Percentiles rank a stretch among this genome's conserved stretches.
Evolutionary conservation across 192 early-diverging fungal species (phyloP).

Genomic region (Coemansia umbellata): DNA sequence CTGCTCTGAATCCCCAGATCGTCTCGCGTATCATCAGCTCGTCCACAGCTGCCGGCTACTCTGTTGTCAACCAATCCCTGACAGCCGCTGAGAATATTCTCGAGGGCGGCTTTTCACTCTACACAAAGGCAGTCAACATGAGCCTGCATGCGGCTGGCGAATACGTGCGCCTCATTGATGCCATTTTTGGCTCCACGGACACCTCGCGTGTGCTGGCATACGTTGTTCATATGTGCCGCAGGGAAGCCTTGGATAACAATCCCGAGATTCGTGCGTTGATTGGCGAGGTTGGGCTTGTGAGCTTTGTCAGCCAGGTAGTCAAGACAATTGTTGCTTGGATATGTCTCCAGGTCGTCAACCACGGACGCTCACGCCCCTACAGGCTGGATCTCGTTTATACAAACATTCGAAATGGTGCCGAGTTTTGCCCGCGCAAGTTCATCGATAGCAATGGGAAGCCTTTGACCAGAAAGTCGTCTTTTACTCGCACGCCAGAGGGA

Average conservation of each 20-base stretch:
- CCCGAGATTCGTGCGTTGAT: slow-evolving; percentile 57
- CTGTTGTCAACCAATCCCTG: slow-evolving; percentile 37
- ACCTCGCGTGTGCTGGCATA: slow-evolving; percentile 83
- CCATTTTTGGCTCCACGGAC: slow-evolving; percentile 92
- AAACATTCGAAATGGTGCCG: slow-evolving; percentile 14
- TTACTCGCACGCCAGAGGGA: background rate
- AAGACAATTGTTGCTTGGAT: slow-evolving; percentile 85
- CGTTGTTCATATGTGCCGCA: slow-evolving; percentile 72
- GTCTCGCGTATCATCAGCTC: slow-evolving; percentile 33
- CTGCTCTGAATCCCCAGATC: slow-evolving; percentile 43
- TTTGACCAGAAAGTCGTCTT: background rate
- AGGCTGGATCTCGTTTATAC: slow-evolving; percentile 44
- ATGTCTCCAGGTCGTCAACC: slow-evolving; percentile 77
- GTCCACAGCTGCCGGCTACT: slow-evolving; percentile 34
- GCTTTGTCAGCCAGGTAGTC: slow-evolving; percentile 65
- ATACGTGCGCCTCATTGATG: slow-evolving; percentile 87
- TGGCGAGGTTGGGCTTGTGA: slow-evolving; percentile 60
- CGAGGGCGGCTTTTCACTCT: slow-evolving; percentile 72
- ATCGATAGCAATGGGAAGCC: slow-evolving; percentile 36
- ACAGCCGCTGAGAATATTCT: slow-evolving; percentile 33
- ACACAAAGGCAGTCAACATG: slow-evolving; percentile 69
- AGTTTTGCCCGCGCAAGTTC: slow-evolving; percentile 39
- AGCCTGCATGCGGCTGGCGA: slow-evolving; percentile 75
- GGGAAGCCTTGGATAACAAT: slow-evolving; percentile 66
- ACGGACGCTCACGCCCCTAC: slow-evolving; percentile 52